These are phyloP conservation scores for Neopestalotiopsis clavispora DNA, from an alignment of 2,329 filamentous ascomycete genomes.

Conservation along the genomic window DNA sequence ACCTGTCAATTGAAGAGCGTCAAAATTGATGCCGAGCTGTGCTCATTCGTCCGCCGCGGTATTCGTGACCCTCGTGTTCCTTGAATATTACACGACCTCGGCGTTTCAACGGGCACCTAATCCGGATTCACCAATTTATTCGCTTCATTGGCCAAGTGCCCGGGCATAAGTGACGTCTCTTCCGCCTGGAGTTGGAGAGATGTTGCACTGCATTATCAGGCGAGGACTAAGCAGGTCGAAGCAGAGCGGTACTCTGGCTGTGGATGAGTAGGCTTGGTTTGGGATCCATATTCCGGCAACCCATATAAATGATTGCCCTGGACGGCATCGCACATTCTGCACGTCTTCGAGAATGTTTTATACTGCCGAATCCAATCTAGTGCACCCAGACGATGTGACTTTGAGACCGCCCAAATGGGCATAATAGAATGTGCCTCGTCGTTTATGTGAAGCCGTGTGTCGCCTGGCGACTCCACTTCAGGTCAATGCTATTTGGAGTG, in stretches of 20 bases:
- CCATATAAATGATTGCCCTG: not conserved
- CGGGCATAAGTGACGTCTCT: not conserved
- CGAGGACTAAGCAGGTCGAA: not conserved
- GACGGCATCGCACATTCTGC: slow-evolving; percentile 10
- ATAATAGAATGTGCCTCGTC: slow-evolving; percentile 7
- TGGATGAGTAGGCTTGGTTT: not conserved
- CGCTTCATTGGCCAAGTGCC: not conserved
- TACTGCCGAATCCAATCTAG: slow-evolving; percentile 13
- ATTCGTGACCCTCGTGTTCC: not conserved
- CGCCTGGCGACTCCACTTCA: not conserved
- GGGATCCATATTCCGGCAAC: not conserved
- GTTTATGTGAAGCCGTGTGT: slow-evolving; percentile 13
- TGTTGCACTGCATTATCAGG: not conserved
- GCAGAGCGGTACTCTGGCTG: not conserved
- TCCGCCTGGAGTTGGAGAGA: not conserved
- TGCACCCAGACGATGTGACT: slow-evolving; percentile 9
- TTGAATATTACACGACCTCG: slow-evolving; percentile 1
- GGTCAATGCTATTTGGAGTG: slow-evolving; percentile 6
- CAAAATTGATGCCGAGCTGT: not conserved
- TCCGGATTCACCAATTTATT: slow-evolving; percentile 9
- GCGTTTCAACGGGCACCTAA: slow-evolving; percentile 15
- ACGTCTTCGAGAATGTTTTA: slow-evolving; percentile 15
- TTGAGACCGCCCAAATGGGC: not conserved
- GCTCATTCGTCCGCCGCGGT: not conserved
- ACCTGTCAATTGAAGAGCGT: not conserved